These are phyloP conservation scores for Avena insularis DNA, from an alignment of 176 grass and related monocot species.

Conservation along the genomic window DNA sequence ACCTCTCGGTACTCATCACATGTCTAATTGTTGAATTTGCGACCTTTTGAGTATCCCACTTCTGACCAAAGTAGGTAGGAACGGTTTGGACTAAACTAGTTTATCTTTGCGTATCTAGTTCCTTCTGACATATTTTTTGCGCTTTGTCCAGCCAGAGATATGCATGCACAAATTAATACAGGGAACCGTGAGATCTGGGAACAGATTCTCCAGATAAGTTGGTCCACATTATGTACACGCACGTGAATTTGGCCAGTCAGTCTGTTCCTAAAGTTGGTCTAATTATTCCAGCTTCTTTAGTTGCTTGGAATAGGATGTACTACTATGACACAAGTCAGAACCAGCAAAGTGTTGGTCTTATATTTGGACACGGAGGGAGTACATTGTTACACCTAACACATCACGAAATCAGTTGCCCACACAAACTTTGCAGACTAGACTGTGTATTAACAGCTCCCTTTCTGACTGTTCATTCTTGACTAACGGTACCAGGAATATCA, in stretches of 20 bases:
- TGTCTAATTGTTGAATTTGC: constrained; percentile 6
- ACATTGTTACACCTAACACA: constrained; percentile 4
- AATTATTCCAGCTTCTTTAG: neutral
- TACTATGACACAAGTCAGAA: neutral
- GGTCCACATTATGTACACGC: neutral
- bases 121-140: neutral
- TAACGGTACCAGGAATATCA: too few relatives aligned
- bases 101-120: neutral
- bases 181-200: neutral
- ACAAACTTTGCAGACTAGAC: too few relatives aligned
- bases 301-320: neutral
- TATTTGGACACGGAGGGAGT: neutral
- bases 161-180: neutral
- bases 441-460: too few relatives aligned
- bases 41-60: neutral
- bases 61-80: neutral
- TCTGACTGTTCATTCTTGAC: too few relatives aligned
- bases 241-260: neutral
- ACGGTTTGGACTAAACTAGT: neutral
- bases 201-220: neutral
- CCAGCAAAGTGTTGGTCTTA: neutral
- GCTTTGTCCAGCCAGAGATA: neutral
- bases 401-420: neutral
- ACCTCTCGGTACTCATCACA: neutral
- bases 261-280: neutral